Percentiles rank a stretch among this genome's conserved stretches.
Conservation (phyloP, 2,329 filamentous ascomycete species). For the Diaporthe caulivora region DNA sequence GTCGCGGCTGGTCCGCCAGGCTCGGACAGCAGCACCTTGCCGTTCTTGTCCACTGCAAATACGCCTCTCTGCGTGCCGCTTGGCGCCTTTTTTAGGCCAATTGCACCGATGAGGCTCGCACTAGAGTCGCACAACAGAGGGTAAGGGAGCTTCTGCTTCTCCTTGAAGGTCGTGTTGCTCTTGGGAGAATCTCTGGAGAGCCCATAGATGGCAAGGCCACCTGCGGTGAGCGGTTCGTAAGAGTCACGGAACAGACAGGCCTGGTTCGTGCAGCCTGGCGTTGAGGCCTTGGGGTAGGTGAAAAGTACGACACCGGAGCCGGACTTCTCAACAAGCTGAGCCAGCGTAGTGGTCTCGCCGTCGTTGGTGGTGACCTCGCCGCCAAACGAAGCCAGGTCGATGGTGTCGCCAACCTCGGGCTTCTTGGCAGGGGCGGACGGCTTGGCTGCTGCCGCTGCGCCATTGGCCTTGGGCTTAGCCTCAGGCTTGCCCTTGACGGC, state of each 20-base stretch:
- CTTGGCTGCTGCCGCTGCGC: slow-evolving; percentile 48
- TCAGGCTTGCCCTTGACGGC: slow-evolving; percentile 44
- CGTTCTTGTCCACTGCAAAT: slow-evolving; percentile 85
- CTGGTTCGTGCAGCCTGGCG: slow-evolving; percentile 94
- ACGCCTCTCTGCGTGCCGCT: slow-evolving; percentile 88
- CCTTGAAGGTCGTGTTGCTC: slow-evolving; percentile 92
- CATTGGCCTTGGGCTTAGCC: slow-evolving; percentile 48
- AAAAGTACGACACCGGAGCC: slow-evolving; percentile 90
- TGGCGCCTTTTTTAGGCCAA: slow-evolving; percentile 89
- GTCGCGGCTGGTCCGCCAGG: slow-evolving; percentile 83
- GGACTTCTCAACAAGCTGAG: slow-evolving; percentile 85
- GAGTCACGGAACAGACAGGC: slow-evolving; percentile 93
- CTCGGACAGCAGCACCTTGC: slow-evolving; percentile 78
- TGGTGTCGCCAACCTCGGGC: slow-evolving; percentile 66
- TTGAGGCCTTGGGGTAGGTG: slow-evolving; percentile 95
- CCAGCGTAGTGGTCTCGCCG: slow-evolving; percentile 82
- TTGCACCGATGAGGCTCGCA: slow-evolving; percentile 81
- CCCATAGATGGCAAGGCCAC: slow-evolving; percentile 88
- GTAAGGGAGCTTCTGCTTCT: slow-evolving; percentile 91
- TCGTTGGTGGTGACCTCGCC: slow-evolving; percentile 88
- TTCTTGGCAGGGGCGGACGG: slow-evolving; percentile 51
- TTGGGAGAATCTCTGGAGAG: slow-evolving; percentile 90
- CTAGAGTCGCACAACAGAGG: slow-evolving; percentile 86
- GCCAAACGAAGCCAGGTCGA: slow-evolving; percentile 71
- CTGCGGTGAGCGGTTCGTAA: slow-evolving; percentile 79